Conservation (phyloP, 129 eudicot genomes). For the Lactuca sativa region DNA sequence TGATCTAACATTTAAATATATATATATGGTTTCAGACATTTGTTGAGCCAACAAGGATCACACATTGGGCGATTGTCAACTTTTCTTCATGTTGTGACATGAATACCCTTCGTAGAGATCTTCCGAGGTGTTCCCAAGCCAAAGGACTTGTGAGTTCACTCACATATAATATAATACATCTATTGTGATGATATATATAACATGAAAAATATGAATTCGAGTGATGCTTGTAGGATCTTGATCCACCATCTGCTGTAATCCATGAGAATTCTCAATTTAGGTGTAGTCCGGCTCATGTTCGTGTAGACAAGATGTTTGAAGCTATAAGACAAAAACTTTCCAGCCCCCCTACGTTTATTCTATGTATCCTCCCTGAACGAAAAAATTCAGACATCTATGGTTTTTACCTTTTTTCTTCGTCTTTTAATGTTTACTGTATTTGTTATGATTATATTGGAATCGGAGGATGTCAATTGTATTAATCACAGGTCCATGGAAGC, state of each 20-base stretch:
- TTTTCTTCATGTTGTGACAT: constrained; percentile 74
- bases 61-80: constrained; percentile 70
- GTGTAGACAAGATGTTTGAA: constrained; percentile 75
- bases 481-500: constrained; percentile 77
- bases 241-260: constrained; percentile 45
- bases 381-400: constrained; percentile 60
- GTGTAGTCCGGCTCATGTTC: constrained; percentile 53
- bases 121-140: constrained; percentile 41
- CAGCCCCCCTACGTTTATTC: constrained; percentile 53
- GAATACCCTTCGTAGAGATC: constrained; percentile 34
- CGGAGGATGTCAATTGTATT: too few species aligned
- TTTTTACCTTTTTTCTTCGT: neutral
- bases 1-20: neutral
- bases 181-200: constrained; percentile 8
- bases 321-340: constrained; percentile 43
- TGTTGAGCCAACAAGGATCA: constrained; percentile 50
- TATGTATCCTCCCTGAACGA: constrained; percentile 59
- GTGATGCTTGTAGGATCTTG: constrained; percentile 20
- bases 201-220: neutral
- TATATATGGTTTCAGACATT: constrained; percentile 36
- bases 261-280: constrained; percentile 58
- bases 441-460: neutral
- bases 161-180: neutral
- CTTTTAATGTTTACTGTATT: neutral
- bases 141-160: constrained; percentile 61